These are phyloP conservation scores for Tricholoma hemisulphureum DNA, from an alignment of 768 basidiomycete genomes.

Conservation along the genomic window DNA sequence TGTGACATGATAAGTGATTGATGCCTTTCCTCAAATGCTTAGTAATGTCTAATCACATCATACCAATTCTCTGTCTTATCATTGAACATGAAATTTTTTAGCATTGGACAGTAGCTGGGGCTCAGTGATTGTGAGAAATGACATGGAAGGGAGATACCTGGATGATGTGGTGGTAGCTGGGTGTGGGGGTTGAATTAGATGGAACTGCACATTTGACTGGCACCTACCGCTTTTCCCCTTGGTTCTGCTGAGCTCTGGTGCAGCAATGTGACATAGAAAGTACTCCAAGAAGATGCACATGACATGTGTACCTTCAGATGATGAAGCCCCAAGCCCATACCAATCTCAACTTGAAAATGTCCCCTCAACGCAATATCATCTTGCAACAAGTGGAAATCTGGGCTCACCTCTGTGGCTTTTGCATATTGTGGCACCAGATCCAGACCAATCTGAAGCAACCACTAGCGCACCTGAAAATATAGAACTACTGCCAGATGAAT, in stretches of 20 bases:
- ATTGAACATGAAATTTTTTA: neutral
- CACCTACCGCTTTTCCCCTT: neutral
- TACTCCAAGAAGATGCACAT: neutral
- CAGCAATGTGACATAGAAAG: neutral
- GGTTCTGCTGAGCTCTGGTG: neutral
- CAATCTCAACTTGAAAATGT: neutral
- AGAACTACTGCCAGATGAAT: neutral
- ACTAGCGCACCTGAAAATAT: neutral
- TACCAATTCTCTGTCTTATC: neutral
- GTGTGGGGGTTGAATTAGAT: neutral
- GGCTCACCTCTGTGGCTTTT: neutral
- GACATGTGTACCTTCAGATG: neutral
- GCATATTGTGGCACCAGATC: neutral
- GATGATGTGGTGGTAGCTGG: neutral
- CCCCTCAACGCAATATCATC: neutral
- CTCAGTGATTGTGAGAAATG: neutral
- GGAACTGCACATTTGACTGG: neutral
- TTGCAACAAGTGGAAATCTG: neutral
- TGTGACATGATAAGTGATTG: neutral
- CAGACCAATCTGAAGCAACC: neutral
- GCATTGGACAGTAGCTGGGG: neutral
- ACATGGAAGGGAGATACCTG: neutral
- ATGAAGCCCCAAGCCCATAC: neutral
- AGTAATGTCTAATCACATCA: neutral
- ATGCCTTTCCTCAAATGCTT: no score